phyloP scores from a whole-genome alignment of 345 rosid species.

The Luvunga scandens region DNA sequence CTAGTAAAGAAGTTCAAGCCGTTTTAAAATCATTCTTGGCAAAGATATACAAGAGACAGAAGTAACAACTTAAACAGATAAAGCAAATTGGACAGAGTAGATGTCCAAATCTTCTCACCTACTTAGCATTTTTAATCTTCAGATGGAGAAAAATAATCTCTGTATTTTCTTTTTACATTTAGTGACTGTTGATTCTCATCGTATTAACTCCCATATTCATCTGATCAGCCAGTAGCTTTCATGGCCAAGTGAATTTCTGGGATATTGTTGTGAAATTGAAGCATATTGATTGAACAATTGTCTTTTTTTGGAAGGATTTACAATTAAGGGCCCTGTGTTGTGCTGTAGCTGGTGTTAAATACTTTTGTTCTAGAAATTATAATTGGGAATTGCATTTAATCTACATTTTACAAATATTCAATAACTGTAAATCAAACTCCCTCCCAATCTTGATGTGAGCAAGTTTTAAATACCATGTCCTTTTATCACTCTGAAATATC shows the following conservation, averaged over 20 bases:
- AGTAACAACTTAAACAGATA: slow-evolving; percentile 1
- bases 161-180: background rate
- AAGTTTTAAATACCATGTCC: background rate
- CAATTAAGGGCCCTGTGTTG: background rate
- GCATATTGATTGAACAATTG: background rate
- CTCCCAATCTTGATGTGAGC: background rate
- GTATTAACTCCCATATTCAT: background rate
- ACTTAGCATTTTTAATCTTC: background rate
- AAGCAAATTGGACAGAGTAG: background rate
- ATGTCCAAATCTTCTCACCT: background rate
- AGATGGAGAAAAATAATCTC: background rate
- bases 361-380: background rate
- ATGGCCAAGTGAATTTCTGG: background rate
- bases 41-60: slow-evolving; percentile 50
- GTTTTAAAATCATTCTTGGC: slow-evolving; percentile 41
- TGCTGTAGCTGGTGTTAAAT: background rate
- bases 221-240: background rate
- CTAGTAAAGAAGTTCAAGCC: slow-evolving; percentile 34
- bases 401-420: too few relatives aligned
- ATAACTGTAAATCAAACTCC: too few relatives aligned
- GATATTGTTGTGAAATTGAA: background rate
- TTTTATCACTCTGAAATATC: background rate
- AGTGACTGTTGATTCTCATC: background rate
- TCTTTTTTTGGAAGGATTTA: background rate
- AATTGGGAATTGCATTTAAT: background rate